Conservation (phyloP, 495 filamentous ascomycete genomes). For the Talaromyces borbonicus region DNA sequence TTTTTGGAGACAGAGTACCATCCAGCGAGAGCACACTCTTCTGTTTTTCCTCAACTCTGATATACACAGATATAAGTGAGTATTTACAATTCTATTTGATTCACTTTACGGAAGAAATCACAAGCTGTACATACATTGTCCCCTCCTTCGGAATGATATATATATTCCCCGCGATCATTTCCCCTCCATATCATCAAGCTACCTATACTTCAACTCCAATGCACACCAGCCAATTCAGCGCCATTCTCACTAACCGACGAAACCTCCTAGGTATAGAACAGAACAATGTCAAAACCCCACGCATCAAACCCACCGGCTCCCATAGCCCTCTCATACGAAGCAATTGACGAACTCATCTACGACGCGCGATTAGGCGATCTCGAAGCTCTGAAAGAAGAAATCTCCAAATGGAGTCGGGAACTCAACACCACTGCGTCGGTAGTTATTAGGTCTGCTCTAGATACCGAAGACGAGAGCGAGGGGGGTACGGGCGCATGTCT, state of each 20-base stretch:
- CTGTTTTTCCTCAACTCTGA: no score
- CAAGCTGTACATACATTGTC: no score
- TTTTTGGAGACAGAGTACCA: not conserved
- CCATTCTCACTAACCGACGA: not conserved
- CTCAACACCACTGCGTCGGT: slow-evolving; percentile 40
- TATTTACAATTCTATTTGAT: no score
- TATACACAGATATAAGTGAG: no score
- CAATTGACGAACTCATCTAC: slow-evolving; percentile 84
- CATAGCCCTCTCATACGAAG: slow-evolving; percentile 52
- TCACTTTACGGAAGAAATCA: no score
- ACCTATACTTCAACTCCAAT: not conserved
- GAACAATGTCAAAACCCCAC: slow-evolving; percentile 1
- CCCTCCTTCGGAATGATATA: no score
- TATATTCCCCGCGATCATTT: no score
- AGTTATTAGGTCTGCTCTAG: slow-evolving; percentile 55
- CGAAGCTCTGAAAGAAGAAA: slow-evolving; percentile 51
- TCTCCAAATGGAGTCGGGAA: slow-evolving; percentile 47
- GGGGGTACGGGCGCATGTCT: slow-evolving; percentile 39
- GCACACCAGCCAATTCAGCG: not conserved
- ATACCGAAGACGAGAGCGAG: slow-evolving; percentile 59
- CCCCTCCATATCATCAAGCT: no score
- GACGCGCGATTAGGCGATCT: slow-evolving; percentile 66
- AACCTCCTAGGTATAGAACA: not conserved
- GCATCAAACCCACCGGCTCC: slow-evolving; percentile 19
- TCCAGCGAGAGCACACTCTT: not conserved